Evolutionary conservation across 768 basidiomycete species (phyloP).

Genomic region (Podaxis carcinomalis): DNA sequence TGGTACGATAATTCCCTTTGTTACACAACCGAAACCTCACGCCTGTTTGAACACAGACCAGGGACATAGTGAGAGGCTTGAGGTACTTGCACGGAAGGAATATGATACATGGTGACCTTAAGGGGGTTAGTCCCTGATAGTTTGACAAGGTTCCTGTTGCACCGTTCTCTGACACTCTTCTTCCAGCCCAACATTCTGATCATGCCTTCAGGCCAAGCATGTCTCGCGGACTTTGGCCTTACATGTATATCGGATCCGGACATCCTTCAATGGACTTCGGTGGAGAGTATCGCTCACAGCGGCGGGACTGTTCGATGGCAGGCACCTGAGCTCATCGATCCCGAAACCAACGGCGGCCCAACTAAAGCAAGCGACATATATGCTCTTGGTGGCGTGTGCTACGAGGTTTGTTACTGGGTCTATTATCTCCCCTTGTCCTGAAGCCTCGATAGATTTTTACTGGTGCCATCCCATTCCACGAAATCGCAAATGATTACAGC

Average conservation of each 20-base stretch:
- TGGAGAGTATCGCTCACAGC: slow-evolving; percentile 14
- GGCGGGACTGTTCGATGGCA: slow-evolving; percentile 30
- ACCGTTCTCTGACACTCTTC: too few relatives aligned
- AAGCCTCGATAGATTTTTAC: slow-evolving; percentile 20
- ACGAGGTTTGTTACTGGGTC: slow-evolving; percentile 21
- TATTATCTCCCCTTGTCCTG: background rate
- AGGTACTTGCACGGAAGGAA: slow-evolving; percentile 26
- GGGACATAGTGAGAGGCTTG: slow-evolving; percentile 26
- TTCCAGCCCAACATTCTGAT: slow-evolving; percentile 44
- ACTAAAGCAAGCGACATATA: slow-evolving; percentile 32
- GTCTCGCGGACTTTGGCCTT: slow-evolving; percentile 48
- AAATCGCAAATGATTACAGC: slow-evolving; percentile 14
- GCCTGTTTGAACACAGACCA: slow-evolving; percentile 15
- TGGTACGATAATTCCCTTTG: slow-evolving; percentile 3
- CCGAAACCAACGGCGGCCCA: slow-evolving; percentile 13
- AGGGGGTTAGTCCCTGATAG: slow-evolving; percentile 12
- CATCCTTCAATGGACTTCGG: slow-evolving; percentile 16
- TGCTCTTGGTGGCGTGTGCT: slow-evolving; percentile 36
- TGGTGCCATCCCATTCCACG: slow-evolving; percentile 22
- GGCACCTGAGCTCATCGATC: slow-evolving; percentile 32
- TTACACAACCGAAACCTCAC: background rate
- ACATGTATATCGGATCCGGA: slow-evolving; percentile 21
- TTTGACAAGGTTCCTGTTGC: too few relatives aligned
- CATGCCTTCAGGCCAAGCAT: slow-evolving; percentile 33
- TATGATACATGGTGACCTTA: slow-evolving; percentile 40